Evolutionary conservation across 768 basidiomycete genomes (phyloP).

Genomic region (Hygrophorus pudorinus): DNA sequence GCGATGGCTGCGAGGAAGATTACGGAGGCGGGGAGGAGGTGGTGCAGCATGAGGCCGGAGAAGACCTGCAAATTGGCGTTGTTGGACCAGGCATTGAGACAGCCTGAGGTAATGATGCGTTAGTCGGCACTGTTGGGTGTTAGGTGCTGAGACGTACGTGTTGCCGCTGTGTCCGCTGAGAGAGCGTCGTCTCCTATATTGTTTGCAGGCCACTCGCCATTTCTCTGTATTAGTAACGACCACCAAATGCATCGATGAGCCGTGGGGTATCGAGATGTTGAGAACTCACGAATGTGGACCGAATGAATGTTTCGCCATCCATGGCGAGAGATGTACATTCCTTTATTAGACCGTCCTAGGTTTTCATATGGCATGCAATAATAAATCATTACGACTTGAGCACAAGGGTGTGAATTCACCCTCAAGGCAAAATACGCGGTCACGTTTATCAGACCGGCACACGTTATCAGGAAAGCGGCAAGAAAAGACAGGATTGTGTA

Average conservation of each 20-base stretch:
- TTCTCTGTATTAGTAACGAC: not conserved
- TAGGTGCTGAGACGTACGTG: not conserved
- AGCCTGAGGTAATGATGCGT: conserved; percentile 1
- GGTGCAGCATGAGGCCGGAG: conserved; percentile 5
- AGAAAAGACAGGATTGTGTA: conserved; percentile 1
- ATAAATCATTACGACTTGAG: not conserved
- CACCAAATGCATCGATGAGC: too few species aligned
- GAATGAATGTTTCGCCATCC: not conserved
- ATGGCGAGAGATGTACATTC: conserved; percentile 3
- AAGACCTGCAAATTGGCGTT: not conserved
- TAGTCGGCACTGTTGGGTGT: not conserved
- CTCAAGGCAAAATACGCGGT: conserved; percentile 3
- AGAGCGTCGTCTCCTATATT: not conserved
- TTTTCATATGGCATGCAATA: not conserved
- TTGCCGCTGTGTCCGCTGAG: not conserved
- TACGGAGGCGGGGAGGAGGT: conserved; percentile 6
- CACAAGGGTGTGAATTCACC: not conserved
- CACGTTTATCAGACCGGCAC: conserved; percentile 2
- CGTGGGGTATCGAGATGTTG: too few species aligned
- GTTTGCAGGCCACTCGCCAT: not conserved
- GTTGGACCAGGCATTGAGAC: conserved; percentile 3
- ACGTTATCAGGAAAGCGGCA: conserved; percentile 2
- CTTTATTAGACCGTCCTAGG: conserved; percentile 6
- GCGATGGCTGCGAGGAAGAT: conserved; percentile 6
- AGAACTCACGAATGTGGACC: conserved; percentile 8